Evolutionary conservation across 768 basidiomycete genomes (phyloP).

Genomic region (Mycena latifolia): DNA sequence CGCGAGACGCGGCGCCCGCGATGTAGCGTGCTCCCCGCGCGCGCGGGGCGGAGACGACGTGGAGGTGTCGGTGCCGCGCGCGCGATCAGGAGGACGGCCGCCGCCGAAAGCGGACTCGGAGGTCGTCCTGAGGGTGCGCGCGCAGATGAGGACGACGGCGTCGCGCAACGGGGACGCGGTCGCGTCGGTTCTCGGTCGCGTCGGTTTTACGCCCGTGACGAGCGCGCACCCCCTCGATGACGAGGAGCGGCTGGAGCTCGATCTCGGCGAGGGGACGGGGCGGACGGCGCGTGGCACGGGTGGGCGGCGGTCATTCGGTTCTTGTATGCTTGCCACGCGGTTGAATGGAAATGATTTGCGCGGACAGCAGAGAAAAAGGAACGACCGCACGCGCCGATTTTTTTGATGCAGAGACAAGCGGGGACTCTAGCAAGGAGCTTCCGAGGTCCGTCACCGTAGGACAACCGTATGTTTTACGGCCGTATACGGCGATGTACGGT

Average conservation of each 20-base stretch:
- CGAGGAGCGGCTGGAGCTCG: conserved; percentile 23
- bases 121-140: conserved; percentile 27
- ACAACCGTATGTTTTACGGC: too few relatives aligned
- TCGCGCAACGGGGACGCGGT: conserved; percentile 46
- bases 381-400: too few relatives aligned
- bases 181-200: conserved; percentile 45
- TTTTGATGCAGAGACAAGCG: too few relatives aligned
- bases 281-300: too few relatives aligned
- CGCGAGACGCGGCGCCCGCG: conserved; percentile 68
- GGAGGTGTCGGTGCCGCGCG: conserved; percentile 61
- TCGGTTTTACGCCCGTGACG: conserved; percentile 59
- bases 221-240: conserved; percentile 50
- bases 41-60: conserved; percentile 31
- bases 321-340: too few relatives aligned
- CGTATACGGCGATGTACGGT: too few relatives aligned
- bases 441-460: too few relatives aligned
- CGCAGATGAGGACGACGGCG: conserved; percentile 40
- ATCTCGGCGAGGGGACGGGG: conserved; percentile 54
- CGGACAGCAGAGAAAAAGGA: too few relatives aligned
- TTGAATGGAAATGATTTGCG: too few relatives aligned
- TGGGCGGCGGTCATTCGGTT: too few relatives aligned
- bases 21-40: conserved; percentile 57
- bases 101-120: conserved; percentile 24
- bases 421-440: too few relatives aligned
- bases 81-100: conserved; percentile 75